Percentiles rank a stretch among this genome's conserved stretches.
These are phyloP conservation scores for Pyrenochaeta sp. DNA, from an alignment of 2,329 filamentous ascomycete species.

Conservation along the genomic window DNA sequence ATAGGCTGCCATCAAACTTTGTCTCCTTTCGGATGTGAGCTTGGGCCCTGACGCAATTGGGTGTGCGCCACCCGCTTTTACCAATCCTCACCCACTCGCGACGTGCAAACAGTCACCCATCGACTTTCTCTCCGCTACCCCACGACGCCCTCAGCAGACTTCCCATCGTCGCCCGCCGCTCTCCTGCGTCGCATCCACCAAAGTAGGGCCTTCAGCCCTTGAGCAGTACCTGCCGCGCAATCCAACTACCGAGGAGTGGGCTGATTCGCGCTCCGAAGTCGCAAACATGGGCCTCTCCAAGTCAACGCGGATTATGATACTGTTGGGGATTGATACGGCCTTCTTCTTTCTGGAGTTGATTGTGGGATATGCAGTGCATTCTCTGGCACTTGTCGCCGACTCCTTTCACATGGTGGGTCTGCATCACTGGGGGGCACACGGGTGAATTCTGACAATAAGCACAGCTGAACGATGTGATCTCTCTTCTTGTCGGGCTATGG, in stretches of 20 bases:
- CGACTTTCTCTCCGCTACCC: neutral
- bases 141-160: neutral
- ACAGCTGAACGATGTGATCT: constrained; percentile 96
- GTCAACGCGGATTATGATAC: constrained; percentile 87
- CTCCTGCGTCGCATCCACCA: neutral
- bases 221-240: neutral
- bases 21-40: neutral
- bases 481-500: constrained; percentile 90
- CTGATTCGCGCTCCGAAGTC: constrained; percentile 20
- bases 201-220: neutral
- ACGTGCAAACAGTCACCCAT: neutral
- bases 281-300: constrained; percentile 85
- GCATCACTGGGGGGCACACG: neutral
- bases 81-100: neutral
- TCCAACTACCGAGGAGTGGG: constrained; percentile 3
- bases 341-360: constrained; percentile 93
- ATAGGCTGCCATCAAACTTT: neutral
- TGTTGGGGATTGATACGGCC: constrained; percentile 85
- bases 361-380: constrained; percentile 84
- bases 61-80: neutral
- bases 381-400: constrained; percentile 92
- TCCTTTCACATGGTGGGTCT: constrained; percentile 91
- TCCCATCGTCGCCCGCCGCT: neutral
- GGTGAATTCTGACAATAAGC: constrained; percentile 18
- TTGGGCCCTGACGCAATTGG: neutral